Evolutionary conservation across 2,329 filamentous ascomycete genomes (phyloP), one percentile per base, ranked within the genome.

Genomic region (Fusarium tanahbumbuense): DNA sequence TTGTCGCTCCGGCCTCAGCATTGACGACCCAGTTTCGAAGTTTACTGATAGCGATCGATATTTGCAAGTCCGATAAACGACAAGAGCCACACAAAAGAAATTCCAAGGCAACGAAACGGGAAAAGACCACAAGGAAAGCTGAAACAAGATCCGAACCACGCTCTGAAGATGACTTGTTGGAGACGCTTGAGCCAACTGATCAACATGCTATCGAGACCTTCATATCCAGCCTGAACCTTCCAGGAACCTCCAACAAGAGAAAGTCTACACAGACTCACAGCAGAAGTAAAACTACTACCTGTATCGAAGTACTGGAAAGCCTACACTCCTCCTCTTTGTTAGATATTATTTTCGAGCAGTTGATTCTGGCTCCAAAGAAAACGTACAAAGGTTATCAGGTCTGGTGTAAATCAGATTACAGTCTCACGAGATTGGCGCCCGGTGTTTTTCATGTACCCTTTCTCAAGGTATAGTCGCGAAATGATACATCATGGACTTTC

Each of bases 371-470:
- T 3, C 65, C 65, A 11, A 64, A 47, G 5, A 74, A 67, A 46
- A 72, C 57, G 28, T 70, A 69, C 12, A 71, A 64, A 40, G 73
- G 71, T 1, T 61, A 79, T 8, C 64, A 57, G 46, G 55, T 76
- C 2, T 20, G 60, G 8, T 60, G 59, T n/a, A 70, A 46, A 13
- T 44, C 64, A 18, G 44, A 68, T 6, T 64, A 67, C 15, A 73
- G 77, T 10, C 69, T 82, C 12, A 65, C 67, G 4, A 60, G 58
- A 5, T 47, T 82, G 8, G 74, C 75, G 6, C 81, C 81, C 0
- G 78, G 78, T 18, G 78, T 82, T 18, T 82, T 82, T 28, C 69
- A 81, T 52, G 70, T 78, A 27, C 68, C 73, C 18, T 81, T 81
- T 70, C 71, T 82, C 15, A 76, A 76, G 68, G 81, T 81, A 72